Evolutionary conservation across 148 eudicot genomes (phyloP).

Genomic region (Persicaria tinctoria): DNA sequence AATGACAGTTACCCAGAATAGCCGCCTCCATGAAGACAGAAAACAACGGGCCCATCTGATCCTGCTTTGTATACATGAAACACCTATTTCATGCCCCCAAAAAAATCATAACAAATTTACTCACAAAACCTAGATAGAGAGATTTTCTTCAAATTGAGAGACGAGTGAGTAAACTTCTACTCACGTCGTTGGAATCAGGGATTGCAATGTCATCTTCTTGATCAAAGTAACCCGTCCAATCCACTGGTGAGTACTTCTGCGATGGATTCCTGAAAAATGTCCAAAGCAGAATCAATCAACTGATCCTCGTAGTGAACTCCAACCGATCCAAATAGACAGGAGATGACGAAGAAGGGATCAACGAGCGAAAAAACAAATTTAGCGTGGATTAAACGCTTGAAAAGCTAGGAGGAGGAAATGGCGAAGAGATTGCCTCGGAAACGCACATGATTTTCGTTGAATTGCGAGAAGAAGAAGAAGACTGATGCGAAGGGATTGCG

Average conservation of each 20-base stretch:
- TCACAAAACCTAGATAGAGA: background rate
- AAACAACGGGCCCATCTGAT: slow-evolving; percentile 71
- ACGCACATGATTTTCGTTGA: slow-evolving; percentile 7
- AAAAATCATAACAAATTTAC: background rate
- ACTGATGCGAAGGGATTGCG: background rate
- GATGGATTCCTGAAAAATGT: slow-evolving; percentile 38
- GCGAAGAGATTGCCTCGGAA: background rate
- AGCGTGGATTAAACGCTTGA: background rate
- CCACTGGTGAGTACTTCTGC: slow-evolving; percentile 60
- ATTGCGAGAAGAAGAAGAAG: background rate
- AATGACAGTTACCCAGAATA: slow-evolving; percentile 60
- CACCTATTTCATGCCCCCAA: slow-evolving; percentile 29
- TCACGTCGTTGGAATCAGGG: slow-evolving; percentile 64
- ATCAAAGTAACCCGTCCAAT: slow-evolving; percentile 73
- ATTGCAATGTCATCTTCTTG: slow-evolving; percentile 70
- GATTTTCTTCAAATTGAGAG: slow-evolving; percentile 6
- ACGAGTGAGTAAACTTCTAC: slow-evolving; percentile 15
- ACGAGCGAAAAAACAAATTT: background rate
- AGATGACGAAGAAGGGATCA: background rate
- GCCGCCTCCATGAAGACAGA: slow-evolving; percentile 98
- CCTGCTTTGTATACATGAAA: slow-evolving; percentile 90
- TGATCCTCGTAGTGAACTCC: background rate
- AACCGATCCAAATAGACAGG: background rate
- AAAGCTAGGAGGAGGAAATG: background rate
- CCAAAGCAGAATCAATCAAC: background rate